Evolutionary conservation across 1,284 basidiomycete species (phyloP).

Genomic region (Coniferiporia sulphurascens): DNA sequence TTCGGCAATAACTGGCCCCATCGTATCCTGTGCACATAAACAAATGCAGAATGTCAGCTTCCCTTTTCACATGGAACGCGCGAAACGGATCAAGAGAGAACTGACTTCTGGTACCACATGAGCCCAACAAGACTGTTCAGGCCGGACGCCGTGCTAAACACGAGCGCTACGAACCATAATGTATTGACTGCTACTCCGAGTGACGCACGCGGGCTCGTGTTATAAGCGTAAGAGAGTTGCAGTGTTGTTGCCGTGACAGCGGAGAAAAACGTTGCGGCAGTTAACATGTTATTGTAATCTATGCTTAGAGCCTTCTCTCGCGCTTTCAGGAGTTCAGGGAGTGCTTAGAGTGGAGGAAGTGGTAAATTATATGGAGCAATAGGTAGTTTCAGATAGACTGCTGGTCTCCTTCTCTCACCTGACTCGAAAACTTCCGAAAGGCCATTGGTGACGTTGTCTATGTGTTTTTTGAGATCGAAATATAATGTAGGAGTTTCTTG

Average conservation of each 20-base stretch:
- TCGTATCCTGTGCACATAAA: neutral
- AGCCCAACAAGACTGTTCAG: conserved; percentile 22
- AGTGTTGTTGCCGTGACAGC: conserved; percentile 23
- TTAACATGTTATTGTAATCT: conserved; percentile 24
- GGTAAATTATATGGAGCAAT: neutral
- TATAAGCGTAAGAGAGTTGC: conserved; percentile 17
- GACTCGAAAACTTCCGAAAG: too few relatives aligned
- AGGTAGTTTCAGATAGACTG: too few relatives aligned
- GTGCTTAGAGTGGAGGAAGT: neutral
- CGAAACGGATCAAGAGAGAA: too few relatives aligned
- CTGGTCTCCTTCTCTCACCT: too few relatives aligned
- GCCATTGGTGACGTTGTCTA: too few relatives aligned
- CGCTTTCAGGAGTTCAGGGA: neutral
- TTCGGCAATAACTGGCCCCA: neutral
- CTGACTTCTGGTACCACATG: neutral
- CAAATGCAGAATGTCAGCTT: too few relatives aligned
- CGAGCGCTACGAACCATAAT: conserved; percentile 25
- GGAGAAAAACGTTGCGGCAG: conserved; percentile 27
- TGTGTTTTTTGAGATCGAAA: too few relatives aligned
- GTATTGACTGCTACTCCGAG: conserved; percentile 18
- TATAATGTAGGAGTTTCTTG: too few relatives aligned
- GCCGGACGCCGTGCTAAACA: conserved; percentile 25
- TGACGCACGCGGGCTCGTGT: neutral
- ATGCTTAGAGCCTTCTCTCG: neutral
- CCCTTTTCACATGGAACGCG: too few relatives aligned